Evolutionary conservation across 192 early-diverging fungal genomes (phyloP).

Genomic region (Rhizophagus prolifer): DNA sequence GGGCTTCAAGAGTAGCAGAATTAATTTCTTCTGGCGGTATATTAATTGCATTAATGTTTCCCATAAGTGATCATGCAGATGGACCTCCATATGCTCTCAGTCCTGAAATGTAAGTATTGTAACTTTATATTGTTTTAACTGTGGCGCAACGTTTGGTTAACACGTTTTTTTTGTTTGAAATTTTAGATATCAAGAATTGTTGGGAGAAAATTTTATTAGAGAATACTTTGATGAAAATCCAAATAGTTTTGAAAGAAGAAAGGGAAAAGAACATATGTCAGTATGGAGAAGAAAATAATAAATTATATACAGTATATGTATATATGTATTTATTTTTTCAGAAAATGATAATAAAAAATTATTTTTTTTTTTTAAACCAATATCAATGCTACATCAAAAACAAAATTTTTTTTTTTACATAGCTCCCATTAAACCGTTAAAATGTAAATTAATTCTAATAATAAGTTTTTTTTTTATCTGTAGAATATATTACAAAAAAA

Average conservation of each 20-base stretch:
- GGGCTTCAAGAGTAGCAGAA: conserved; percentile 66
- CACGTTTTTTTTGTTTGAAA: background rate
- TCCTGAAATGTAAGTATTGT: conserved; percentile 56
- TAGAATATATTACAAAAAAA: no score
- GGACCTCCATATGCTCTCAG: conserved; percentile 76
- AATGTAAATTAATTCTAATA: no score
- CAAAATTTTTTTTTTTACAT: no score
- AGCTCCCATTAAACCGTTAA: no score
- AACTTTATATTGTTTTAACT: no score
- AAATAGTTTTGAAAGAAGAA: background rate
- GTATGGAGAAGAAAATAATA: conserved; percentile 5
- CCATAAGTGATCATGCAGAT: conserved; percentile 59
- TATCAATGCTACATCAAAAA: no score
- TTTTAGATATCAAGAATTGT: conserved; percentile 2
- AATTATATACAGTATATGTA: no score
- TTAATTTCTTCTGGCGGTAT: conserved; percentile 65
- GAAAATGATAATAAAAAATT: no score
- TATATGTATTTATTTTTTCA: no score
- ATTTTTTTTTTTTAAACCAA: no score
- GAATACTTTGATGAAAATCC: background rate
- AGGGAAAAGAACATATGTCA: background rate
- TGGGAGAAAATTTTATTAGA: background rate
- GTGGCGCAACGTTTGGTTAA: no score
- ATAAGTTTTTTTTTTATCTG: no score
- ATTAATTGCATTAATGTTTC: conserved; percentile 78